Percentiles rank a stretch among this genome's conserved stretches.
Conservation (phyloP, 257 asterid species). For the Solanum sitiens region DNA sequence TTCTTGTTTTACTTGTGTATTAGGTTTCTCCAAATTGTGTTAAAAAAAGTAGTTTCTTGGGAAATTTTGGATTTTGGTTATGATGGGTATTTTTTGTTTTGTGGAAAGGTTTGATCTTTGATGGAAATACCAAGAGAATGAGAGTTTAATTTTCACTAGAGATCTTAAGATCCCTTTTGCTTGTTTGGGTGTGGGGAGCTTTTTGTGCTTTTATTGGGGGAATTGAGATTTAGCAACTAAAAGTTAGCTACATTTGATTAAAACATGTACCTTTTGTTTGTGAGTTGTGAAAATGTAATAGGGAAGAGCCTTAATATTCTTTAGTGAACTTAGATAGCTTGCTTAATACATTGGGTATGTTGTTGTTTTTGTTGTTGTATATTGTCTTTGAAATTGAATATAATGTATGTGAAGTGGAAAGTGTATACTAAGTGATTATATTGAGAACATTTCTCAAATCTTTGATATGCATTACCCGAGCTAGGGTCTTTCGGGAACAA, state of each 20-base stretch:
- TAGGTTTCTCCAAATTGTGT: not conserved
- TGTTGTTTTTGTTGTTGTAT: not conserved
- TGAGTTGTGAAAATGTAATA: not conserved
- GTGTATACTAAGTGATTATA: not conserved
- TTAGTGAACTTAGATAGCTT: not conserved
- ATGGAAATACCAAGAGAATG: not conserved
- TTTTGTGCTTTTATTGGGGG: not conserved
- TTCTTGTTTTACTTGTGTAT: not conserved
- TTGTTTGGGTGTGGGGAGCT: not conserved
- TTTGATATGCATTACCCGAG: not conserved
- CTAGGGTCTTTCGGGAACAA: not conserved
- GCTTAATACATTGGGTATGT: not conserved
- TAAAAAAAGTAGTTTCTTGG: not conserved
- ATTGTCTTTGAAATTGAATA: not conserved
- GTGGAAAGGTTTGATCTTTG: not conserved
- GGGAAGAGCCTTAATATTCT: not conserved
- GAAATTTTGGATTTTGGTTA: not conserved
- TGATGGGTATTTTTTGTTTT: not conserved
- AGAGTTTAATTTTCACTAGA: not conserved
- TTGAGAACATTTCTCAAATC: not conserved
- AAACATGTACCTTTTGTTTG: not conserved
- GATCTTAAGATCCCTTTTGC: not conserved
- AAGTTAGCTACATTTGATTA: not conserved
- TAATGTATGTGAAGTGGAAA: not conserved
- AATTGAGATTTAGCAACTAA: not conserved